Conservation (phyloP, 345 rosid species). For the Psidium friedrichsthalianum region DNA sequence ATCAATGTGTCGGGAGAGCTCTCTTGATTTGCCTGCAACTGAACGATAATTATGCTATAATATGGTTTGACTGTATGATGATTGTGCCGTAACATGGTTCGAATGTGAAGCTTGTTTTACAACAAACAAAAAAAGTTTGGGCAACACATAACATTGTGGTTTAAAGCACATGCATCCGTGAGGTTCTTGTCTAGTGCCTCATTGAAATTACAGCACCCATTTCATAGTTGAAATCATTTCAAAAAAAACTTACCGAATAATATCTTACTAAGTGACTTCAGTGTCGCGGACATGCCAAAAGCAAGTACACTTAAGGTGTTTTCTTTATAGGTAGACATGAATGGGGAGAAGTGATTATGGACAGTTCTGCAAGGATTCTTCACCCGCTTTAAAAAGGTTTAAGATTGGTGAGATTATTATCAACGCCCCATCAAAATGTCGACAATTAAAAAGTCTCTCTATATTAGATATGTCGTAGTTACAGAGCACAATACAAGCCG, state of each 20-base stretch:
- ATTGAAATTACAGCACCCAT: background rate
- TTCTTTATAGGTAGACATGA: background rate
- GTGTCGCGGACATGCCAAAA: background rate
- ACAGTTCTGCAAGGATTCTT: rapidly evolving
- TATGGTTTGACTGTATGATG: background rate
- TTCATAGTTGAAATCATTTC: background rate
- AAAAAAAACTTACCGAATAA: background rate
- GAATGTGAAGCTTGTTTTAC: background rate
- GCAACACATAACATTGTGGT: background rate
- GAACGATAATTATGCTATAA: no score
- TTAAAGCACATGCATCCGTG: background rate
- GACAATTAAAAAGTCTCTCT: background rate
- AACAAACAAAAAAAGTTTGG: background rate
- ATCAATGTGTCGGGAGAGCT: background rate
- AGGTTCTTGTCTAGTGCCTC: background rate
- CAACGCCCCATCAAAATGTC: background rate
- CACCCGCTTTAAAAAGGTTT: background rate
- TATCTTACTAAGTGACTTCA: background rate
- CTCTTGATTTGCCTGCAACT: background rate
- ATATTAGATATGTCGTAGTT: background rate
- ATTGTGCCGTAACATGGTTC: background rate
- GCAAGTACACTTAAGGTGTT: background rate
- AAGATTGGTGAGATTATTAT: background rate
- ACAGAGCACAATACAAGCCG: background rate
- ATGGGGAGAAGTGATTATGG: background rate